Percentiles rank a stretch among this genome's conserved stretches.
Conservation (phyloP, 495 filamentous ascomycete species). For the Hypoxylon lienhwacheense region DNA sequence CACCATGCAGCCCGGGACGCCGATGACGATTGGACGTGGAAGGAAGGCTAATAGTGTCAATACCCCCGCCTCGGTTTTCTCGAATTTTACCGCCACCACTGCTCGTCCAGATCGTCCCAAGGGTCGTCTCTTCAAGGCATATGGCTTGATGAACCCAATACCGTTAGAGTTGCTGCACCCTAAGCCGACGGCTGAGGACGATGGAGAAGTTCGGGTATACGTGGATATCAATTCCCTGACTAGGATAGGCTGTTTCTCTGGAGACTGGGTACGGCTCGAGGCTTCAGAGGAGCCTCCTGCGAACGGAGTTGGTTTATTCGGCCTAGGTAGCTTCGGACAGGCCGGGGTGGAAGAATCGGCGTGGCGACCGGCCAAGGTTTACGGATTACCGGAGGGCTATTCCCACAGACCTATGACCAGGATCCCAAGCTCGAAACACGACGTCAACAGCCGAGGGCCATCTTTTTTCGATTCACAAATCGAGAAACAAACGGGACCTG, state of each 20-base stretch:
- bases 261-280: conserved; percentile 94
- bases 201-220: conserved; percentile 85
- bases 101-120: conserved; percentile 64
- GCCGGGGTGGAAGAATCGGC: conserved; percentile 50
- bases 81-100: conserved; percentile 77
- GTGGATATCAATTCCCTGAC: conserved; percentile 81
- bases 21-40: conserved; percentile 61
- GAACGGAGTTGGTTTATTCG: conserved; percentile 58
- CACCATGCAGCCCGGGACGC: conserved; percentile 70
- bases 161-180: conserved; percentile 81
- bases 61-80: conserved; percentile 83
- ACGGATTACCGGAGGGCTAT: conserved; percentile 76
- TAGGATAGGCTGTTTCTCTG: conserved; percentile 93
- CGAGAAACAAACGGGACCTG: conserved; percentile 54
- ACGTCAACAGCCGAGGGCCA: conserved; percentile 47
- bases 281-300: conserved; percentile 66
- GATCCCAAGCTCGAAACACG: conserved; percentile 53
- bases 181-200: conserved; percentile 71
- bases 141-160: conserved; percentile 71
- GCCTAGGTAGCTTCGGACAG: conserved; percentile 55
- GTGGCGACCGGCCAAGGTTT: conserved; percentile 81
- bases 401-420: conserved; percentile 56
- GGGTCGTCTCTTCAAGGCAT: conserved; percentile 69
- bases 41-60: conserved; percentile 66
- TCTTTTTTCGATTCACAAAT: conserved; percentile 60